Base-by-base conservation (phyloP, 1,139 yeast species). In the Sugiyamaella grinbergsii region DNA sequence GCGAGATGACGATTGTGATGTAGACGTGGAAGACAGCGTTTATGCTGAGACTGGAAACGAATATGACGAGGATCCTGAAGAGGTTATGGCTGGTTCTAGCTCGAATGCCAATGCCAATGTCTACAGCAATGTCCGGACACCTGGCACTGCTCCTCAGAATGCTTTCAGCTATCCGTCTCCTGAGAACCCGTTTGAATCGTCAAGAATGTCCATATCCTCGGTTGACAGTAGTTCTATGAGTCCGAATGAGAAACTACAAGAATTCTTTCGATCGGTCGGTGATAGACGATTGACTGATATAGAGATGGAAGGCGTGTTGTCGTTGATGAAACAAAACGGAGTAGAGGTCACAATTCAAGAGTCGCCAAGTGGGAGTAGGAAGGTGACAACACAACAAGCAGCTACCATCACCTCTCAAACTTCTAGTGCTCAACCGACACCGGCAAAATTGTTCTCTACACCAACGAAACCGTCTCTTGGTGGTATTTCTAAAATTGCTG, bases 251-350 rank as follows among this genome's bases (percentile, higher is more conserved):
- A 76, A 80, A 24, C 72, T 90, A 51, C 84, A 91, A 5, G 80
- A 77, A 37, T 90, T 90, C 63, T 90, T 90, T 67, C 76, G 77
- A 31, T 73, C 72, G 34, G 89, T 87, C 63, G 96, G 96, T n/a
- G 80, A 82, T 54, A 71, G 71, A 15, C 91, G 94, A 7, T 72
- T 90, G 54, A 76, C 83, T 8, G 90, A 84, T 15, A 74, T 89
- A 44, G 98, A 91, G 66, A 78, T 83, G 57, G 95, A 85, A 63
- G 96, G 96, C 3, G 95, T 90, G 0, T 68, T 86, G 62, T 79
- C 95, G 1, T 62, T 83, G 22, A 73, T 76, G 47, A 43, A 32
- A 16, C 47, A 43, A 13, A 43, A 43, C 15, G 47, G 47, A 4
- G 36, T 41, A 6, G 8, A 16, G 18, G 4, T n/a, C 18, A 22